Conservation (phyloP, 164 flowering plant species). For the Pachysandra terminalis region DNA sequence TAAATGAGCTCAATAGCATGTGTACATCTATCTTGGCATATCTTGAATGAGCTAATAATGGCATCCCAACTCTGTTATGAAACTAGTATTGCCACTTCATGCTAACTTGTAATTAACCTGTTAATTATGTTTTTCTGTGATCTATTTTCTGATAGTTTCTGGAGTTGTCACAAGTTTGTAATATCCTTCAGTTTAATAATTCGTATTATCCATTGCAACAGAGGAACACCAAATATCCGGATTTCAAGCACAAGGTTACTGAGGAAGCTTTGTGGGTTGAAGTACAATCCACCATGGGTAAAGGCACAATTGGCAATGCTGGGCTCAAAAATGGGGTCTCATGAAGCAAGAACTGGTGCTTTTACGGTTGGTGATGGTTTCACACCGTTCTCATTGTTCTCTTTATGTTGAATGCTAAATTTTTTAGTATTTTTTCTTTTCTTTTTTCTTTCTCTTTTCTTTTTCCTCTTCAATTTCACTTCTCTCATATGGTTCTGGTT, state of each 20-base stretch:
- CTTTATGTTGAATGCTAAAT: not conserved
- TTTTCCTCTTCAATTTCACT: too few relatives aligned
- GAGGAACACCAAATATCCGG: constrained; percentile 82
- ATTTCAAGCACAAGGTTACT: constrained; percentile 95
- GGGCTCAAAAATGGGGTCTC: constrained; percentile 65
- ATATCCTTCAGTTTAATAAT: constrained; percentile 1
- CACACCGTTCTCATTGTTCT: constrained; percentile 27
- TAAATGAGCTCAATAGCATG: too few relatives aligned
- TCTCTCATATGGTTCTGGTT: not conserved
- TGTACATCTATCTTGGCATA: too few relatives aligned
- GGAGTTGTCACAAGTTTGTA: not conserved
- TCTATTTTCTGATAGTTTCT: not conserved
- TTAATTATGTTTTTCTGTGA: not conserved
- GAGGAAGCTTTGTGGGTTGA: constrained; percentile 94
- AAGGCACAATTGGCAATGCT: constrained; percentile 70
- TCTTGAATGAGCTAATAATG: too few relatives aligned
- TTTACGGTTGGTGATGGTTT: constrained; percentile 35
- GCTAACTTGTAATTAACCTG: too few relatives aligned
- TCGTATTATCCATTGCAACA: constrained; percentile 26
- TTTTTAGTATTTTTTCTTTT: too few relatives aligned
- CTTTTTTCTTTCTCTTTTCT: too few relatives aligned
- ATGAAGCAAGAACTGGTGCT: constrained; percentile 24
- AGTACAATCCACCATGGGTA: constrained; percentile 88
- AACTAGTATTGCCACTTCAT: too few relatives aligned
- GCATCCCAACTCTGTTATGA: too few relatives aligned